A percentile compares a stretch with the other conserved stretches of the same genome.
These are phyloP conservation scores for Phytopythium mirpurense DNA, from an alignment of 352 stramenopile genomes.

Conservation along the genomic window DNA sequence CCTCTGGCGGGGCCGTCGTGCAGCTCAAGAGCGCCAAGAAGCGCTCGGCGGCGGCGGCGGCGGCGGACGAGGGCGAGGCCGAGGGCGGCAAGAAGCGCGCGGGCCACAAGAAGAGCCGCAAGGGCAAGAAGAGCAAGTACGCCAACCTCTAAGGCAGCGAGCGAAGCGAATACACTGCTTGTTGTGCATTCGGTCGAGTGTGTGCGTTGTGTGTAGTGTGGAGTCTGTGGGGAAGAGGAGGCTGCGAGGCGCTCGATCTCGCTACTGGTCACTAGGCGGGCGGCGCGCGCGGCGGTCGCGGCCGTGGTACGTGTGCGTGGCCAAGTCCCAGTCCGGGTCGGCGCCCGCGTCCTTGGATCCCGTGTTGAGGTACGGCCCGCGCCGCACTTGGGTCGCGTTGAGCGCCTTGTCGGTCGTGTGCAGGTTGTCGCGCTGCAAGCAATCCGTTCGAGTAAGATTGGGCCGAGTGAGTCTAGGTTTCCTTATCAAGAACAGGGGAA, in stretches of 20 bases:
- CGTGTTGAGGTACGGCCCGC: conserved; percentile 77
- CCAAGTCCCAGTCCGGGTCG: conserved; percentile 80
- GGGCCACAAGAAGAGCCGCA: conserved; percentile 44
- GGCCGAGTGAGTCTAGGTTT: background rate
- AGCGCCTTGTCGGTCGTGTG: conserved; percentile 53
- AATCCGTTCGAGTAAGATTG: no score
- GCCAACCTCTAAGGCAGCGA: conserved; percentile 55
- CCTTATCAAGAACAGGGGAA: no score
- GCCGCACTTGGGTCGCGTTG: conserved; percentile 69
- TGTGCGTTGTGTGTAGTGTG: background rate
- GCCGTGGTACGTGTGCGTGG: conserved; percentile 57
- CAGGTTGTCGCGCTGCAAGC: conserved; percentile 42
- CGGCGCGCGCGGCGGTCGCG: conserved; percentile 21
- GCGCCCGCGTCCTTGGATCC: conserved; percentile 70
- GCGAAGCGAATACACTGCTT: background rate
- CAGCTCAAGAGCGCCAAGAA: conserved; percentile 88
- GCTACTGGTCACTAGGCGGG: no score
- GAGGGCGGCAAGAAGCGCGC: no score
- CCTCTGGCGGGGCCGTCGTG: conserved; percentile 41
- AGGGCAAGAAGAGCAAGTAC: conserved; percentile 79
- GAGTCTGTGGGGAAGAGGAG: no score
- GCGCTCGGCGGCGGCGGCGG: conserved; percentile 42
- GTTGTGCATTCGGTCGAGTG: background rate
- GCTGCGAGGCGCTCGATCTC: background rate
- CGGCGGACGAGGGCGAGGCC: no score